phyloP scores from a whole-genome alignment of 257 asterid genomes.

The Plectranthus barbatus region DNA sequence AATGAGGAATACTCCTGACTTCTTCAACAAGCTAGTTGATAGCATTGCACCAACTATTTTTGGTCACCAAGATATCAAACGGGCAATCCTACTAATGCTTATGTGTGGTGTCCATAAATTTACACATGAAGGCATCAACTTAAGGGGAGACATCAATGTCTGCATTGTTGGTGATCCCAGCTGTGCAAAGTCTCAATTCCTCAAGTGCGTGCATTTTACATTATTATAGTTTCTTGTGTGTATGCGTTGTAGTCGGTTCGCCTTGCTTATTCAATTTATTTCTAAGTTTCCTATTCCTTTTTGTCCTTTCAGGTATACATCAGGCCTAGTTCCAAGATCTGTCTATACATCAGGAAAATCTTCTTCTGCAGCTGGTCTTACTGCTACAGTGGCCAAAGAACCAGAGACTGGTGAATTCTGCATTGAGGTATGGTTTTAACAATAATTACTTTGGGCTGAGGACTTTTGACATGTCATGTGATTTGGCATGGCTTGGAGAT shows the following conservation, averaged over 20 bases:
- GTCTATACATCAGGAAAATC: slow-evolving; percentile 98
- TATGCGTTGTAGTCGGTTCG: neutral
- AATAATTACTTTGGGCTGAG: neutral
- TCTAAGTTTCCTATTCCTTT: neutral
- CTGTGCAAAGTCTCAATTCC: slow-evolving; percentile 96
- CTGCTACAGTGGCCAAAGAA: slow-evolving; percentile 99
- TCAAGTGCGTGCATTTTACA: slow-evolving; percentile 44
- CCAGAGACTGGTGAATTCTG: slow-evolving; percentile 99
- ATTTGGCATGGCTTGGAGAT: neutral
- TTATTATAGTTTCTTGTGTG: neutral
- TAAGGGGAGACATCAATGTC: slow-evolving; percentile 97
- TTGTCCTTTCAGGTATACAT: slow-evolving; percentile 51
- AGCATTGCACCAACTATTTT: slow-evolving; percentile 90
- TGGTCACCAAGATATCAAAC: slow-evolving; percentile 93
- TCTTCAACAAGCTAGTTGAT: slow-evolving; percentile 89
- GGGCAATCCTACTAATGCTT: slow-evolving; percentile 94
- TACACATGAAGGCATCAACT: slow-evolving; percentile 95
- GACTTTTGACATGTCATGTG: neutral
- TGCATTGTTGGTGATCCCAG: slow-evolving; percentile 99
- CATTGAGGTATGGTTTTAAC: slow-evolving; percentile 64
- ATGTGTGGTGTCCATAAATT: slow-evolving; percentile 93
- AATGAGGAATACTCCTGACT: slow-evolving; percentile 80
- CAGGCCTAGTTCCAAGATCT: slow-evolving; percentile 88
- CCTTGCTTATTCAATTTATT: slow-evolving; percentile 2
- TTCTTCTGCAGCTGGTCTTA: slow-evolving; percentile 98